Conservation (phyloP, 441 rosid genomes). For the Biscutella auriculata region DNA sequence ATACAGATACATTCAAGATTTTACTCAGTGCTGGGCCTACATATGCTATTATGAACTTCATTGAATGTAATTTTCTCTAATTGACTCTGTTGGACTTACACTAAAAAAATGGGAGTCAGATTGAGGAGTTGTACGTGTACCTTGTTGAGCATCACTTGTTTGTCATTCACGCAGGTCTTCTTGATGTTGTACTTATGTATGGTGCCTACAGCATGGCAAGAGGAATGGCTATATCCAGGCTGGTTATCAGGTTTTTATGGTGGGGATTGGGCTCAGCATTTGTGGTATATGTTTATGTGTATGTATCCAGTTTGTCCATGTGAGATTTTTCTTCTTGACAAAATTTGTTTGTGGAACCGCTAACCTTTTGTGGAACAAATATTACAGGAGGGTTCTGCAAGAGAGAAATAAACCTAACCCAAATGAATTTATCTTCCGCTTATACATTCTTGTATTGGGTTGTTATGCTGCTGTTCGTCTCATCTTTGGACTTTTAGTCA, state of each 20-base stretch:
- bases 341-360: constrained; percentile 6
- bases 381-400: constrained; percentile 70
- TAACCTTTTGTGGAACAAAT: constrained; percentile 5
- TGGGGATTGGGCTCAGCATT: constrained; percentile 63
- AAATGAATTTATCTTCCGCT: constrained; percentile 64
- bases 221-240: constrained; percentile 99
- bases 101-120: not conserved
- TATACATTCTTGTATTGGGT: constrained; percentile 88
- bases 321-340: not conserved
- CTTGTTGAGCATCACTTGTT: constrained; percentile 16
- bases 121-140: constrained; percentile 7
- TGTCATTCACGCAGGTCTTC: constrained; percentile 45
- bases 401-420: constrained; percentile 54
- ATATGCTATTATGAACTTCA: constrained; percentile 81
- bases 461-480: constrained; percentile 75
- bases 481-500: constrained; percentile 52
- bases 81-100: constrained; percentile 11
- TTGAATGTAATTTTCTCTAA: constrained; percentile 52
- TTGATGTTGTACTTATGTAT: constrained; percentile 87
- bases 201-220: constrained; percentile 91
- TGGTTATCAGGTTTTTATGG: constrained; percentile 89
- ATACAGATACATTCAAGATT: constrained; percentile 65
- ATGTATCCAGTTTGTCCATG: constrained; percentile 26
- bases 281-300: constrained; percentile 75
- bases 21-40: constrained; percentile 87